Evolutionary conservation across 2,329 filamentous ascomycete genomes (phyloP), one percentile per base, ranked within the genome.

Genomic region (Penicillium sp.): DNA sequence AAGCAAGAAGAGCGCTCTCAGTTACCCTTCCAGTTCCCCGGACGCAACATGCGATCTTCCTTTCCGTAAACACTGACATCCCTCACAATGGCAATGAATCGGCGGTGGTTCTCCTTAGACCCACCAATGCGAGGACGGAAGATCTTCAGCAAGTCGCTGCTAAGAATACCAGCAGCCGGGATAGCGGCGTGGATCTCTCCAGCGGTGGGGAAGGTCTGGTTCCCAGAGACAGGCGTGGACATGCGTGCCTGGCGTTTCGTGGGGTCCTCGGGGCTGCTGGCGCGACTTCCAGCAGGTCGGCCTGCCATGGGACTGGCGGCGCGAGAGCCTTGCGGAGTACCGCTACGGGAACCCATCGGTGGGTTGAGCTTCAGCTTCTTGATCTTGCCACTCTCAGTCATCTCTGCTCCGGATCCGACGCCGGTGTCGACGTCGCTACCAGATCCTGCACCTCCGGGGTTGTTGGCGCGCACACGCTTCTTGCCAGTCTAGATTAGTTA

Each of bases 381-480:
- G 22, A 74, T 67, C 50, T 73, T 73, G 36, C 74, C 72, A 48
- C 73, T 70, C 53, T 79, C 76, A 44, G 72, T 77, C 65, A 76
- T 77, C 56, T 79, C 77, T 24, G 72, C 78, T 47, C 70, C 74
- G 41, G 75, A 77, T 16, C 62, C 71, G n/a, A 75, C 80, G n/a
- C 77, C 80, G 55, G 77, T 77, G 63, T 85, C 83, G 50, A 76
- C 77, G 59, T 85, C 83, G 59, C 81, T 84, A 50, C 78, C 79
- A 57, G 81, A 83, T 16, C 79, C 81, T 48, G 66, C 67, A 3
- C 65, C 67, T 22, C 65, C 66, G 39, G 60, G 48, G 13, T 60
- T 55, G 22, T 63, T 57, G 53, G 69, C 73, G 49, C 73, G 71
- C 48, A 67, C 67, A 54, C 76, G 74, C 67, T 84, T 84, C 72